phyloP scores from a whole-genome alignment of 176 grass and related monocot species.

The Triticum dicoccoides region DNA sequence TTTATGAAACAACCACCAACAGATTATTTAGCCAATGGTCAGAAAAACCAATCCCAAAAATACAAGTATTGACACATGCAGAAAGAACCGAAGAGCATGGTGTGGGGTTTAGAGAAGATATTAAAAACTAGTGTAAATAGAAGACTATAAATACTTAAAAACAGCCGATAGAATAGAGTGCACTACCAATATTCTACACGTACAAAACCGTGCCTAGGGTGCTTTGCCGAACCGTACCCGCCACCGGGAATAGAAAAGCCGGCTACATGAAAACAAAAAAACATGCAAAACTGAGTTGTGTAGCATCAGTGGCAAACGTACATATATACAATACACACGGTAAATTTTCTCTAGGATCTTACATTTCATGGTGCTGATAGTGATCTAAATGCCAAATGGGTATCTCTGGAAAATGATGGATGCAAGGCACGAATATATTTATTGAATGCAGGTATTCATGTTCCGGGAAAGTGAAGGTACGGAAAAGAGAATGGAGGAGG shows the following conservation, averaged over 20 bases:
- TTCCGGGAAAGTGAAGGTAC: constrained; percentile 1
- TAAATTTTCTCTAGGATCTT: neutral
- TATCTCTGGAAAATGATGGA: neutral
- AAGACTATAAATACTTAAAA: too few species aligned
- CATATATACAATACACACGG: neutral
- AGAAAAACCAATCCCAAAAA: neutral
- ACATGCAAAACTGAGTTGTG: neutral
- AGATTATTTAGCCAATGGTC: neutral
- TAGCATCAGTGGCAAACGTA: too few species aligned
- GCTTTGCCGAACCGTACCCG: too few species aligned
- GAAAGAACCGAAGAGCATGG: neutral
- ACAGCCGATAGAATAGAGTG: too few species aligned
- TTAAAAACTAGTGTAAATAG: too few species aligned
- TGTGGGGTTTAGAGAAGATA: too few species aligned
- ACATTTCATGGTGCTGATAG: neutral
- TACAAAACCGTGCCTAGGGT: too few species aligned
- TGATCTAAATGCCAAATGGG: neutral
- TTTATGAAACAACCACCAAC: neutral
- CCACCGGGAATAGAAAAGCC: too few species aligned
- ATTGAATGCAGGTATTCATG: constrained; percentile 1
- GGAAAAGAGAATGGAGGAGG: constrained; percentile 10
- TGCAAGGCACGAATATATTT: neutral
- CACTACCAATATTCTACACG: too few species aligned
- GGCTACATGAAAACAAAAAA: too few species aligned
- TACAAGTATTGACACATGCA: neutral